Percentiles rank a stretch among this genome's conserved stretches.
Conservation (phyloP, 805 yeast species). For the Yarrowia keelungensis region DNA sequence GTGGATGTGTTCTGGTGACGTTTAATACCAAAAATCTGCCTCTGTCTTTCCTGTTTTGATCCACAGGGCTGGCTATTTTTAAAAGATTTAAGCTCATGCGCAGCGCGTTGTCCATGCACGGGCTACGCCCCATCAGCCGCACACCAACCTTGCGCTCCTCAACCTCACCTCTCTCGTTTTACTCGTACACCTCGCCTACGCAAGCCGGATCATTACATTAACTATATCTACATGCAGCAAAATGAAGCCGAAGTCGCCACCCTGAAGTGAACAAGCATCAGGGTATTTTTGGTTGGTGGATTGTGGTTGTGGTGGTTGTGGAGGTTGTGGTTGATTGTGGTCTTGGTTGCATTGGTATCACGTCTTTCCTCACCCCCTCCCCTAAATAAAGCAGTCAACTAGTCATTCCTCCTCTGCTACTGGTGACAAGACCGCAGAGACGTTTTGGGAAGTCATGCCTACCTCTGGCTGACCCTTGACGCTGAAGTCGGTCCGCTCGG, state of each 20-base stretch:
- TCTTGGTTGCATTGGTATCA: too few relatives aligned
- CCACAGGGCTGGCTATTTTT: slow-evolving; percentile 23
- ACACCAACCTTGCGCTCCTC: not conserved
- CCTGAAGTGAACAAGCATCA: not conserved
- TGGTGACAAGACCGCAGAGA: slow-evolving; percentile 26
- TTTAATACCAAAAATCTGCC: too few relatives aligned
- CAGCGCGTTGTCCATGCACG: slow-evolving; percentile 15
- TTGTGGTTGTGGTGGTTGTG: too few relatives aligned
- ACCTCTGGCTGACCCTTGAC: slow-evolving; percentile 30
- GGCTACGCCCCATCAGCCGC: slow-evolving; percentile 28
- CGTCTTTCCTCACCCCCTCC: too few relatives aligned
- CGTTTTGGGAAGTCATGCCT: slow-evolving; percentile 15
- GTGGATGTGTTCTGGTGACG: too few relatives aligned
- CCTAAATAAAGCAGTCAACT: slow-evolving; percentile 19
- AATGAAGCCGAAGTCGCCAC: slow-evolving; percentile 14
- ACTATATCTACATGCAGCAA: slow-evolving; percentile 27
- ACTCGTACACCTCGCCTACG: not conserved
- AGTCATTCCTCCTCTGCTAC: slow-evolving; percentile 33
- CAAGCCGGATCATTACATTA: not conserved
- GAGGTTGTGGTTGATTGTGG: too few relatives aligned
- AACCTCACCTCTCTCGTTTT: not conserved
- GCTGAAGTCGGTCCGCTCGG: slow-evolving; percentile 7
- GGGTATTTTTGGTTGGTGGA: not conserved
- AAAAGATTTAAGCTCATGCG: not conserved
- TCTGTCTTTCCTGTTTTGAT: not conserved